Percentiles rank a stretch among this genome's conserved stretches.
Evolutionary conservation across 345 rosid species (phyloP).

Genomic region (Gossypium australe): DNA sequence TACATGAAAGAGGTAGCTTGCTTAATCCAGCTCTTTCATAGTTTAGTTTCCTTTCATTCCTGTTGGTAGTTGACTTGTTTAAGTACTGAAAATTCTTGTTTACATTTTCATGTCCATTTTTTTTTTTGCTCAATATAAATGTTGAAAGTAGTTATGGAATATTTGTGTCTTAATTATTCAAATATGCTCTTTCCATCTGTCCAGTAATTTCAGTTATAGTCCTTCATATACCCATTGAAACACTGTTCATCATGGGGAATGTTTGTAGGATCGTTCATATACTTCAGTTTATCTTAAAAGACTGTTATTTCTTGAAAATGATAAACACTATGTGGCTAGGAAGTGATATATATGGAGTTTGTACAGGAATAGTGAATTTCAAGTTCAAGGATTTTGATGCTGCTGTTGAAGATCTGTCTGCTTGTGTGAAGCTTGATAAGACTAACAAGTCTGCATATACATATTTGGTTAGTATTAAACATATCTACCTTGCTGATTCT

Average conservation of each 20-base stretch:
- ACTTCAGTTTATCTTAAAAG: background rate
- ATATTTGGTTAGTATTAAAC: conserved; percentile 57
- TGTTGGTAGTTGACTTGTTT: background rate
- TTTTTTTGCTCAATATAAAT: too few relatives aligned
- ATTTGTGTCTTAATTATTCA: background rate
- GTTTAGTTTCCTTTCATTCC: background rate
- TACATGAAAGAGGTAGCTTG: conserved; percentile 86
- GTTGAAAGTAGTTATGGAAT: background rate
- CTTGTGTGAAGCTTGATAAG: conserved; percentile 74
- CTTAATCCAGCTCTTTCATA: conserved; percentile 8
- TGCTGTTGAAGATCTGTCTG: conserved; percentile 75
- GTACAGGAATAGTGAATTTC: conserved; percentile 84
- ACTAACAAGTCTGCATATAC: conserved; percentile 90
- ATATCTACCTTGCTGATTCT: conserved; percentile 14
- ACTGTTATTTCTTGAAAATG: background rate
- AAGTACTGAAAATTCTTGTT: background rate
- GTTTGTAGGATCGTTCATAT: background rate
- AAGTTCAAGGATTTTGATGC: conserved; percentile 88
- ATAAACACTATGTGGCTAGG: background rate
- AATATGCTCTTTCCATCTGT: background rate
- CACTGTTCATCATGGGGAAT: background rate
- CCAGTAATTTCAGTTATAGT: background rate
- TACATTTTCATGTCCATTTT: background rate
- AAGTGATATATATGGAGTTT: conserved; percentile 13
- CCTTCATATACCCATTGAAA: background rate